Evolutionary conservation across 2,329 filamentous ascomycete species (phyloP).

Genomic region (Colletotrichum tanaceti): DNA sequence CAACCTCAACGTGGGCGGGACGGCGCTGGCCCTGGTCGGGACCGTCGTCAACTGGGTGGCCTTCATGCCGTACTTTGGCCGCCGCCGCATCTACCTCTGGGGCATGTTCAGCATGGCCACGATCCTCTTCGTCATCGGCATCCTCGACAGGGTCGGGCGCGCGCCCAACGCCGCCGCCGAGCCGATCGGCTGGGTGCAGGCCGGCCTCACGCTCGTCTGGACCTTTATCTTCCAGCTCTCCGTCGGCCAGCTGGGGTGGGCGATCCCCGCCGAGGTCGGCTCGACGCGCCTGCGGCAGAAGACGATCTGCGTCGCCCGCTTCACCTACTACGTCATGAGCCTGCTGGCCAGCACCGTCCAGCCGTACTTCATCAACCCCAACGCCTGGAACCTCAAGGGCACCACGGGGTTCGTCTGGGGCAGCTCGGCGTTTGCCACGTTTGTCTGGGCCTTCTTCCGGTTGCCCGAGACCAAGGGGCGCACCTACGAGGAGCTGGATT

Average conservation of each 20-base stretch:
- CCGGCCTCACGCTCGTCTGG: conserved; percentile 44
- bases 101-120: conserved; percentile 56
- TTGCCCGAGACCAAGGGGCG: conserved; percentile 45
- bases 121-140: conserved; percentile 55
- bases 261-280: conserved; percentile 47
- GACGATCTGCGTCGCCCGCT: conserved; percentile 49
- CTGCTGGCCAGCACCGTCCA: conserved; percentile 43
- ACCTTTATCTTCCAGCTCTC: conserved; percentile 37
- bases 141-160: conserved; percentile 51
- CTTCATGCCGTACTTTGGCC: conserved; percentile 55
- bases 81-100: conserved; percentile 57
- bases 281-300: conserved; percentile 49
- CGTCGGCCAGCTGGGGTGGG: conserved; percentile 42
- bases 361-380: conserved; percentile 54
- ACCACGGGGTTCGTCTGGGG: conserved; percentile 42
- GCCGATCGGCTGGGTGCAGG: conserved; percentile 50
- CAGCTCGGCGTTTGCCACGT: conserved; percentile 34
- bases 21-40: conserved; percentile 55
- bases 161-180: conserved; percentile 48
- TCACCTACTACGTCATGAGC: conserved; percentile 40
- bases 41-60: conserved; percentile 57
- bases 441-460: conserved; percentile 44
- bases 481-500: conserved; percentile 44
- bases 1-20: conserved; percentile 54
- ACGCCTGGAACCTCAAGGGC: conserved; percentile 52